Evolutionary conservation across 345 rosid genomes (phyloP).

Genomic region (Populus davidiana): DNA sequence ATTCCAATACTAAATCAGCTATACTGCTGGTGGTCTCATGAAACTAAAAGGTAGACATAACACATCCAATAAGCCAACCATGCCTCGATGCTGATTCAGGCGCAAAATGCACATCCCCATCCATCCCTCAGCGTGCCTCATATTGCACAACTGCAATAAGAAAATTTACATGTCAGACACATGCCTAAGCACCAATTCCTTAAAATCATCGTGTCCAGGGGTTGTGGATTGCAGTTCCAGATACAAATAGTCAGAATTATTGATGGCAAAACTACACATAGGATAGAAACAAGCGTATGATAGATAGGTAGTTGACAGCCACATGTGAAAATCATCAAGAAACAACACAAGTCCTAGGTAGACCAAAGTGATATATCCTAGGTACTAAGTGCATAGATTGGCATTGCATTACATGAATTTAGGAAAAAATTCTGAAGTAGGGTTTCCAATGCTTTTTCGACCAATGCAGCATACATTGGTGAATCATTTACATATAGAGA

Average conservation of each 20-base stretch:
- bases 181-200: background rate
- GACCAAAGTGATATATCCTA: background rate
- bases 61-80: background rate
- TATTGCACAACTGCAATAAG: conserved; percentile 63
- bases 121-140: conserved; percentile 49
- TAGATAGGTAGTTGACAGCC: background rate
- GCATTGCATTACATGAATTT: background rate
- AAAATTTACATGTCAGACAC: conserved; percentile 3
- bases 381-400: background rate
- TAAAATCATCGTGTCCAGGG: background rate
- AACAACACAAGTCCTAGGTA: background rate
- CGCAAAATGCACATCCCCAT: background rate
- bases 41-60: background rate
- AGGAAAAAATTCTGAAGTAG: background rate
- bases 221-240: too few relatives aligned
- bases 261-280: background rate
- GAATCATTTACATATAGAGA: background rate
- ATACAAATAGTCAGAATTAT: background rate
- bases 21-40: background rate
- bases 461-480: background rate
- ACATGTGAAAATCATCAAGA: background rate
- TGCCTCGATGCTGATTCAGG: background rate
- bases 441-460: background rate
- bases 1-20: background rate
- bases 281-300: too few relatives aligned